Percentiles rank a stretch among this genome's conserved stretches.
Evolutionary conservation across 371 early-diverging fungal genomes (phyloP).

Genomic region (Syncephalastrum sp.): DNA sequence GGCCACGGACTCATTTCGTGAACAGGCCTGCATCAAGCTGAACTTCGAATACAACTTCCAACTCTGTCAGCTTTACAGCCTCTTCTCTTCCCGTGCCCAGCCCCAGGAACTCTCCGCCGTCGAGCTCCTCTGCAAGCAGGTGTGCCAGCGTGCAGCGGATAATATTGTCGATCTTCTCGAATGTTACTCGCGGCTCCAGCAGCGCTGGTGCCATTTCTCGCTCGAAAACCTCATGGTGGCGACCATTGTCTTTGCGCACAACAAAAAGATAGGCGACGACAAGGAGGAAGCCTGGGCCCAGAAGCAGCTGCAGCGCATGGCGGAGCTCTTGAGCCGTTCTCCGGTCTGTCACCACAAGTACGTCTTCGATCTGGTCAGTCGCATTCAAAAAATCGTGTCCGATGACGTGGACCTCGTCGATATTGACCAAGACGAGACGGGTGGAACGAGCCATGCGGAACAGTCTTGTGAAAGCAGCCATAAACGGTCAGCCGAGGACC

Average conservation of each 20-base stretch:
- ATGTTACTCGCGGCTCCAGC: conserved; percentile 23
- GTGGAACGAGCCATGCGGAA: not conserved
- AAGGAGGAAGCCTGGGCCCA: conserved; percentile 7
- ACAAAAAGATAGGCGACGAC: not conserved
- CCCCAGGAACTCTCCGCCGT: conserved; percentile 16
- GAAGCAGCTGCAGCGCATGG: conserved; percentile 17
- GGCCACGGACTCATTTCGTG: conserved; percentile 25
- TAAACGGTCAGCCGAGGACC: not conserved
- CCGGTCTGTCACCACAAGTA: conserved; percentile 31
- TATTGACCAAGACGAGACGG: conserved; percentile 10
- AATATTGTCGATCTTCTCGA: conserved; percentile 25
- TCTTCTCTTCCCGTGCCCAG: conserved; percentile 18
- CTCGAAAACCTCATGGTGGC: conserved; percentile 23
- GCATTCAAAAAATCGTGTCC: conserved; percentile 15
- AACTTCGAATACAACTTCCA: conserved; percentile 31
- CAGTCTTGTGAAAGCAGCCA: not conserved
- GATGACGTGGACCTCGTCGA: conserved; percentile 15
- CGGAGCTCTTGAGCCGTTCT: conserved; percentile 10
- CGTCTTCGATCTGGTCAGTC: conserved; percentile 14
- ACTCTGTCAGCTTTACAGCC: conserved; percentile 24
- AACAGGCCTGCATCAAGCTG: conserved; percentile 34
- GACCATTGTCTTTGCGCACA: conserved; percentile 15
- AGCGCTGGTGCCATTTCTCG: conserved; percentile 35
- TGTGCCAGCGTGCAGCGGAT: conserved; percentile 23
- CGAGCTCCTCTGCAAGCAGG: conserved; percentile 17